A percentile compares a stretch with the other conserved stretches of the same genome.
phyloP scores from a whole-genome alignment of 306 rosid species.

The Rosa rugosa region DNA sequence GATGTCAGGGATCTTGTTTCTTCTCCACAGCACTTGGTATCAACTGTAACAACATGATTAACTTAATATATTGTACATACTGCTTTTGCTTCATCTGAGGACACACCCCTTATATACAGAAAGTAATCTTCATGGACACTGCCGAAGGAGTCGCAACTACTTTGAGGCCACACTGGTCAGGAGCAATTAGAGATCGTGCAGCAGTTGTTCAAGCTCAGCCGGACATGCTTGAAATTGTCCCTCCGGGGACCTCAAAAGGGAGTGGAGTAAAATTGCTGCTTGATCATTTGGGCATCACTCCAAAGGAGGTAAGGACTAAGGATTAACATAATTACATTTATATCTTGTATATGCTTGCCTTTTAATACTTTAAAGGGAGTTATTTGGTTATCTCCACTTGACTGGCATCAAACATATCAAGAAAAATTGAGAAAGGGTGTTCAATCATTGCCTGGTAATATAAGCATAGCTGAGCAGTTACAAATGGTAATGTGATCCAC shows the following conservation, averaged over 20 bases:
- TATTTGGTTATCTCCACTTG: neutral
- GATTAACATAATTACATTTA: slow-evolving; percentile 6
- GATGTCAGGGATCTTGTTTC: neutral
- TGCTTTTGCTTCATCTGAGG: slow-evolving; percentile 11
- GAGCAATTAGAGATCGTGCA: slow-evolving; percentile 64
- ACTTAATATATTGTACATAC: neutral
- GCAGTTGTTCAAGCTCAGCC: slow-evolving; percentile 79
- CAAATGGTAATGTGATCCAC: neutral
- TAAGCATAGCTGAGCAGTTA: neutral
- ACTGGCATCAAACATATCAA: neutral
- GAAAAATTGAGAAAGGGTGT: neutral
- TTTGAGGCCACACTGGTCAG: slow-evolving; percentile 85
- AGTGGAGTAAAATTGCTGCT: slow-evolving; percentile 74
- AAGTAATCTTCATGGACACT: slow-evolving; percentile 78
- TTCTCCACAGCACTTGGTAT: neutral
- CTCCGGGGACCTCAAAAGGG: slow-evolving; percentile 83
- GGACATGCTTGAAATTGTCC: slow-evolving; percentile 86
- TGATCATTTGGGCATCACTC: slow-evolving; percentile 77
- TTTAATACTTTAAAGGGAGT: neutral
- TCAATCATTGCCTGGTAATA: neutral
- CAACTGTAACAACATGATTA: neutral
- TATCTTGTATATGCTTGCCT: neutral
- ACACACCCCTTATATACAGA: slow-evolving; percentile 44
- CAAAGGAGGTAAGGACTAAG: slow-evolving; percentile 66
- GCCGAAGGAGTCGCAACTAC: slow-evolving; percentile 53